Evolutionary conservation across 192 early-diverging fungal species (phyloP).

Genomic region (Glomus cerebriforme): DNA sequence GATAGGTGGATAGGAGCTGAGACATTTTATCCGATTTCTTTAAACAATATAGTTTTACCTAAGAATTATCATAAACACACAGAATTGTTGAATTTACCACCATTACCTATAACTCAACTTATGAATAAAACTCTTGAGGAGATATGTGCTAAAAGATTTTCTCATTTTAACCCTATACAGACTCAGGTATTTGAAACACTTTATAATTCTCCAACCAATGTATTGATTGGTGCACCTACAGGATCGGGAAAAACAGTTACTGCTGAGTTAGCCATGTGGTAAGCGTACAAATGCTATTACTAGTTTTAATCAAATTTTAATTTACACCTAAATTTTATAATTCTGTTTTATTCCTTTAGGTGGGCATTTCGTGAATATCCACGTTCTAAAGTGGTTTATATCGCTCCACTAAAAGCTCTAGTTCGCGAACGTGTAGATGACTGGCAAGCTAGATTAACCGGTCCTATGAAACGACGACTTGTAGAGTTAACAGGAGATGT

Average conservation of each 20-base stretch:
- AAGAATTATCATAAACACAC: constrained; percentile 84
- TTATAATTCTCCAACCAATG: constrained; percentile 83
- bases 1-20: constrained; percentile 96
- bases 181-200: constrained; percentile 99
- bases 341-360: neutral
- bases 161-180: constrained; percentile 99
- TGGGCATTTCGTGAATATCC: constrained; percentile 82
- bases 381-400: constrained; percentile 89
- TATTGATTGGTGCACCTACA: constrained; percentile 92
- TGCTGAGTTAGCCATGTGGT: constrained; percentile 96
- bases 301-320: neutral
- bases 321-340: neutral
- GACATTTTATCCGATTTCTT: constrained; percentile 80
- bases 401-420: constrained; percentile 96
- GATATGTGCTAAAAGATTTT: constrained; percentile 81
- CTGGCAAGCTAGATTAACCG: constrained; percentile 75
- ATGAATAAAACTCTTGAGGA: constrained; percentile 80
- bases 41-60: constrained; percentile 91
- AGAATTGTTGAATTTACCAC: constrained; percentile 89
- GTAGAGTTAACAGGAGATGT: constrained; percentile 97
- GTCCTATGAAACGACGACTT: constrained; percentile 75
- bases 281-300: constrained; percentile 21
- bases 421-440: constrained; percentile 94
- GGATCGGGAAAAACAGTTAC: constrained; percentile 98
- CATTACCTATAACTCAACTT: constrained; percentile 85